Base-by-base conservation (phyloP, 2,329 filamentous ascomycete species). In the Phoma sp. region DNA sequence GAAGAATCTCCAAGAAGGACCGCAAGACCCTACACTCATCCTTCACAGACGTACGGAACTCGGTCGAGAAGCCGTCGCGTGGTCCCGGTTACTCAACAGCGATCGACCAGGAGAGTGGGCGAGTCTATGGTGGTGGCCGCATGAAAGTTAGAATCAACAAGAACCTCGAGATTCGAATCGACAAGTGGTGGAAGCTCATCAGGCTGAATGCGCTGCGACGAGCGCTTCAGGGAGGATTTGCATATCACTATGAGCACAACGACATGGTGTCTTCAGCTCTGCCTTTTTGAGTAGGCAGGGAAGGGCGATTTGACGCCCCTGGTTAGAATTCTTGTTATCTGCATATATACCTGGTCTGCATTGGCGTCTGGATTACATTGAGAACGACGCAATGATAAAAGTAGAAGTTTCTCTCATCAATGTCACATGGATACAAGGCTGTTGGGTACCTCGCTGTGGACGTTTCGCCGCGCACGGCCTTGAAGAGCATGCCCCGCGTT, bases 161-260 rank as follows among this genome's bases (percentile, higher is more conserved):
- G 22, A 81, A 80, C 41, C 83, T 85, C 2, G 80, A 82, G 47
- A 83, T 90, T 78, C 81, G 78, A 45, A 85, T 90, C 45, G 86
- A 90, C 71, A 82, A 83, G 60, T 91, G 88, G 88, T 90, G 88
- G 88, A 90, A 90, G 72, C 77, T 89, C 63, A 79, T 85, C 61
- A 79, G 87, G 27, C 73, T 89, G 45, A 83, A 86, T 56, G 82
- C 82, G 3, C 73, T 90, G 47, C 81, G 85, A 65, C 75, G 86
- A 35, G 75, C 86, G 27, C 74, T 90, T 36, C 83, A 84, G 53
- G 70, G 71, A 18, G 73, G 73, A 0, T 74, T 75, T 51, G 60
- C 66, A 5, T 65, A 69, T 27, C 73, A 76, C 43, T 74, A 72
- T 42, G 69, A 73, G 41, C 67, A 74, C 47, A 76, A 76, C 33